Conservation (phyloP, 139 green algal species). For the Micractinium sp. region DNA sequence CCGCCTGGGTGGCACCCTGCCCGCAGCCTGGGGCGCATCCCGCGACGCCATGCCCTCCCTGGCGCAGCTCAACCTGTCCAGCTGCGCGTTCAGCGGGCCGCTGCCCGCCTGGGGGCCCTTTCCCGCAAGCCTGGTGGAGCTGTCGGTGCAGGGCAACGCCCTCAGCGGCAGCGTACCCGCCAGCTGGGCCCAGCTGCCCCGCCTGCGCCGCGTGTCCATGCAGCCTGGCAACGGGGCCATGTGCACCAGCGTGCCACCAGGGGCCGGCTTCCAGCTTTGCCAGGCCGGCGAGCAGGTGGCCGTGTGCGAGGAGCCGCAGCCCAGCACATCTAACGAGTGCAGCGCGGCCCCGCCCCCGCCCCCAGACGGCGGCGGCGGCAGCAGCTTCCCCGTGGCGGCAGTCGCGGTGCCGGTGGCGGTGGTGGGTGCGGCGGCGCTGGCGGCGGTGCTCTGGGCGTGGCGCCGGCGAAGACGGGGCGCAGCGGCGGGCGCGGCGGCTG, state of each 20-base stretch:
- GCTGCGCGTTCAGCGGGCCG: not conserved
- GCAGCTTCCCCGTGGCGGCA: not conserved
- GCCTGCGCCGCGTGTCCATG: not conserved
- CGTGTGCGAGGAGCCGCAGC: not conserved
- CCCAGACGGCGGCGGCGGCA: not conserved
- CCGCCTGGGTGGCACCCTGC: not conserved
- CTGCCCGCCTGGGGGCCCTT: not conserved
- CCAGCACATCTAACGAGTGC: too few species aligned
- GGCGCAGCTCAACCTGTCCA: not conserved
- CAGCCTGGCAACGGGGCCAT: not conserved
- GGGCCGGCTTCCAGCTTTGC: not conserved
- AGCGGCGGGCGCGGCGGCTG: not conserved
- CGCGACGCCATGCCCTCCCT: not conserved
- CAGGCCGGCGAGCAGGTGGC: too few species aligned
- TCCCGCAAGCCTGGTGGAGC: not conserved
- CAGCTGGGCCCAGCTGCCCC: not conserved
- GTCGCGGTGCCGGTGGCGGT: slow-evolving; percentile 5
- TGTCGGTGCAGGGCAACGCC: not conserved
- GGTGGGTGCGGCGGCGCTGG: not conserved
- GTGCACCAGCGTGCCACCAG: not conserved
- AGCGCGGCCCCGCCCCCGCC: not conserved
- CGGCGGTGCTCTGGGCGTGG: not conserved
- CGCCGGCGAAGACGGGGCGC: not conserved
- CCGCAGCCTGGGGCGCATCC: not conserved
- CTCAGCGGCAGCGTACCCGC: not conserved